These are phyloP conservation scores for Smittium culicis DNA, from an alignment of 371 early-diverging fungal species.

Conservation along the genomic window DNA sequence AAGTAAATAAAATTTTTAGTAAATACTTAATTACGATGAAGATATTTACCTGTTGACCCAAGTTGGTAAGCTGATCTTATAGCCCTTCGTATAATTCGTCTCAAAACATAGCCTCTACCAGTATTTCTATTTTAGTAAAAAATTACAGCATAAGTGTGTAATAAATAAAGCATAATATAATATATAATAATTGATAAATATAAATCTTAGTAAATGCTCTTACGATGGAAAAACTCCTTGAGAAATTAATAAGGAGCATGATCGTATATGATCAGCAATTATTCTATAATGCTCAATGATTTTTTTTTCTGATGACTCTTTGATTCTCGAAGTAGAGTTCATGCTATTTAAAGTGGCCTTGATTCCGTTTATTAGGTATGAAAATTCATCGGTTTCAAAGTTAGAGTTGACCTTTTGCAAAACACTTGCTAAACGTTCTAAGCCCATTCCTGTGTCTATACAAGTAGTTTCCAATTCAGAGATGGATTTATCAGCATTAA, in stretches of 20 bases:
- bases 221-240: slow-evolving; percentile 61
- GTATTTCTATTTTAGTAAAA: no score
- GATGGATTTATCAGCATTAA: slow-evolving; percentile 40
- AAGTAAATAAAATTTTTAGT: no score
- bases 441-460: slow-evolving; percentile 72
- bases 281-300: slow-evolving; percentile 42
- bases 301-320: background rate
- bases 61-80: slow-evolving; percentile 52
- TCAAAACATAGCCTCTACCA: slow-evolving; percentile 62
- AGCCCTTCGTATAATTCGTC: slow-evolving; percentile 61
- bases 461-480: slow-evolving; percentile 43
- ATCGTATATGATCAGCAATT: slow-evolving; percentile 58
- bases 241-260: slow-evolving; percentile 53
- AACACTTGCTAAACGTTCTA: slow-evolving; percentile 56
- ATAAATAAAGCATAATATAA: no score
- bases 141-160: no score
- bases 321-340: slow-evolving; percentile 1
- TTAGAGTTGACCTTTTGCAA: slow-evolving; percentile 48
- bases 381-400: slow-evolving; percentile 56
- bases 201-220: no score
- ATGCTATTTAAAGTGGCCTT: slow-evolving; percentile 13
- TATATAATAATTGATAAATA: no score
- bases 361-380: background rate
- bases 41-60: slow-evolving; percentile 30
- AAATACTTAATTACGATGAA: no score